These are phyloP conservation scores for Scutellaria baicalensis DNA, from an alignment of 257 asterid genomes.

Conservation along the genomic window DNA sequence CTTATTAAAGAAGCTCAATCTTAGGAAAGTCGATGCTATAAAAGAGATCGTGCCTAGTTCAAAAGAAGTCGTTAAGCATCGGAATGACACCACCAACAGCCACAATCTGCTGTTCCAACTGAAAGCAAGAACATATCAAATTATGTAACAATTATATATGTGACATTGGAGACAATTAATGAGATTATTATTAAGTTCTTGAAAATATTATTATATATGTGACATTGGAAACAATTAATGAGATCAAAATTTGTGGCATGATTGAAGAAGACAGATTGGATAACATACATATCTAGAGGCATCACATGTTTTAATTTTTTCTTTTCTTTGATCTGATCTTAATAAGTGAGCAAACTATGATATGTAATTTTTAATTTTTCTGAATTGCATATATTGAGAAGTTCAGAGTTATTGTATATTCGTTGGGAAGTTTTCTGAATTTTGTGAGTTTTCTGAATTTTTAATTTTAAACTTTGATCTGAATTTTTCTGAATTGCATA, in stretches of 20 bases:
- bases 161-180: neutral
- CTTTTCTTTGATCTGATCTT: slow-evolving; percentile 44
- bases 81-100: slow-evolving; percentile 85
- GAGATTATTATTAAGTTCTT: neutral
- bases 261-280: slow-evolving; percentile 72
- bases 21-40: slow-evolving; percentile 6
- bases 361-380: slow-evolving; percentile 17
- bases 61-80: slow-evolving; percentile 17
- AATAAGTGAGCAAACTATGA: slow-evolving; percentile 42
- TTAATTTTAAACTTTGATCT: no score
- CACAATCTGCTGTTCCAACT: slow-evolving; percentile 78
- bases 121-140: slow-evolving; percentile 3
- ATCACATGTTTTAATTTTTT: slow-evolving; percentile 18
- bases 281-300: slow-evolving; percentile 51
- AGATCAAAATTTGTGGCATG: slow-evolving; percentile 49
- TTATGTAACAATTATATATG: neutral
- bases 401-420: slow-evolving; percentile 9
- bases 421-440: no score
- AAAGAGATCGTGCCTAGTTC: neutral
- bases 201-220: neutral
- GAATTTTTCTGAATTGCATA: no score
- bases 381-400: slow-evolving; percentile 20
- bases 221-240: no score
- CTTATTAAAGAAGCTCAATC: slow-evolving; percentile 10
- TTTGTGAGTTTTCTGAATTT: no score